phyloP scores from a whole-genome alignment of 2,329 filamentous ascomycete species.

The Neospermospora avenae region DNA sequence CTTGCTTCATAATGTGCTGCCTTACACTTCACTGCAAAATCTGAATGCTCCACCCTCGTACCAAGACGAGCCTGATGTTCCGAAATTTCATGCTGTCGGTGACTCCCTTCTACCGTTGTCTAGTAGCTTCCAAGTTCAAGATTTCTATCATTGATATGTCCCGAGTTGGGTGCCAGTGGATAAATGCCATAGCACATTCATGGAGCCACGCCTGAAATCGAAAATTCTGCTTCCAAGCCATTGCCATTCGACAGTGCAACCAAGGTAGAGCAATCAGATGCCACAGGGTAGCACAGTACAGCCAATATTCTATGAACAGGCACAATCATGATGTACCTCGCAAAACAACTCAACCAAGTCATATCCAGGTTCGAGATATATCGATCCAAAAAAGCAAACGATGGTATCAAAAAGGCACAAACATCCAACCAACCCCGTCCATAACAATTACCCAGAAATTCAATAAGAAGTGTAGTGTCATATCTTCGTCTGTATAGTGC shows the following conservation, averaged over 20 bases:
- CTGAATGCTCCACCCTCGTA: no score
- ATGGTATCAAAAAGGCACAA: constrained; percentile 18
- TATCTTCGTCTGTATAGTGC: not conserved
- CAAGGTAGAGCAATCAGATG: no score
- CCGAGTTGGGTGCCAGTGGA: no score
- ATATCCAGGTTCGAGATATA: not conserved
- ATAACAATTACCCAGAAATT: not conserved
- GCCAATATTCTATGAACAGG: not conserved
- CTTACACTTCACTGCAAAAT: no score
- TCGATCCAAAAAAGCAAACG: constrained; percentile 9
- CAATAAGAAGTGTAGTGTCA: not conserved
- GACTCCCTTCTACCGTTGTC: no score
- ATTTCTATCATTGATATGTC: no score
- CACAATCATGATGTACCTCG: constrained; percentile 3
- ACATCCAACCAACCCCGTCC: constrained; percentile 1
- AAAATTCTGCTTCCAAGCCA: not conserved
- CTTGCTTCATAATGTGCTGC: not conserved
- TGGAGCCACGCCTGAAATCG: no score
- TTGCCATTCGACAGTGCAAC: no score
- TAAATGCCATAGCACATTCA: no score
- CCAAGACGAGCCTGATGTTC: no score
- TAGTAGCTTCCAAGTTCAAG: no score
- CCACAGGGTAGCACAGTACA: not conserved
- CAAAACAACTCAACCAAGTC: not conserved
- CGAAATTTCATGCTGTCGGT: no score